phyloP scores from a whole-genome alignment of 2,329 filamentous ascomycete genomes.

The Fusarium tanahbumbuense region DNA sequence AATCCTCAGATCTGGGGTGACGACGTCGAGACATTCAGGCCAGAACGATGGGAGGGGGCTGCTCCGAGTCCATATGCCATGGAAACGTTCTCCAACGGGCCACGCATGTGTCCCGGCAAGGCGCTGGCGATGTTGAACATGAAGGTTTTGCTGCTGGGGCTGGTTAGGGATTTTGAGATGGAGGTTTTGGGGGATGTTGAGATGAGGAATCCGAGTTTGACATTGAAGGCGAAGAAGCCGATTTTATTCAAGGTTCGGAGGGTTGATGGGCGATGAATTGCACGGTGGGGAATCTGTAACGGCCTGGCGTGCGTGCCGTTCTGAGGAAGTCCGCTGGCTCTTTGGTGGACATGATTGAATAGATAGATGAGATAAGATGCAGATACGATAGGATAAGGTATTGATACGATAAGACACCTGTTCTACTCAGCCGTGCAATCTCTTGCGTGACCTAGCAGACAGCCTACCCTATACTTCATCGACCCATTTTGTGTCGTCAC shows the following conservation, averaged over 20 bases:
- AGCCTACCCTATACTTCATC: not conserved
- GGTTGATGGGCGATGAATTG: not conserved
- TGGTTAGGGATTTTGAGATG: conserved; percentile 17
- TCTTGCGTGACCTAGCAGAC: not conserved
- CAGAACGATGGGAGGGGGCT: conserved; percentile 18
- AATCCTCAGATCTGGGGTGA: conserved; percentile 27
- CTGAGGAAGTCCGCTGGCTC: no score
- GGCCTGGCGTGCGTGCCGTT: not conserved
- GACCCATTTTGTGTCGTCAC: not conserved
- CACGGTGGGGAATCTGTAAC: fast-evolving
- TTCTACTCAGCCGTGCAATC: no score
- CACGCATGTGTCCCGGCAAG: conserved; percentile 30
- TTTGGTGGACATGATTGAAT: not conserved
- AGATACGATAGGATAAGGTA: no score
- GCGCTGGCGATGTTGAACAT: conserved; percentile 22
- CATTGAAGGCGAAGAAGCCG: not conserved
- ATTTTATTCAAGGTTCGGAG: not conserved
- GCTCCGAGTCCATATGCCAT: conserved; percentile 8
- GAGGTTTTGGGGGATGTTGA: not conserved
- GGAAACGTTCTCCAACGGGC: conserved; percentile 17
- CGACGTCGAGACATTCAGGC: not conserved
- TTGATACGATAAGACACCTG: no score
- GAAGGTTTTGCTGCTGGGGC: conserved; percentile 8
- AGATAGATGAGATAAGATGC: no score
- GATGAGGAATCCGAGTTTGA: conserved; percentile 21